Conservation (phyloP, 177 flowering plant species). For the Vitis hybrid region DNA sequence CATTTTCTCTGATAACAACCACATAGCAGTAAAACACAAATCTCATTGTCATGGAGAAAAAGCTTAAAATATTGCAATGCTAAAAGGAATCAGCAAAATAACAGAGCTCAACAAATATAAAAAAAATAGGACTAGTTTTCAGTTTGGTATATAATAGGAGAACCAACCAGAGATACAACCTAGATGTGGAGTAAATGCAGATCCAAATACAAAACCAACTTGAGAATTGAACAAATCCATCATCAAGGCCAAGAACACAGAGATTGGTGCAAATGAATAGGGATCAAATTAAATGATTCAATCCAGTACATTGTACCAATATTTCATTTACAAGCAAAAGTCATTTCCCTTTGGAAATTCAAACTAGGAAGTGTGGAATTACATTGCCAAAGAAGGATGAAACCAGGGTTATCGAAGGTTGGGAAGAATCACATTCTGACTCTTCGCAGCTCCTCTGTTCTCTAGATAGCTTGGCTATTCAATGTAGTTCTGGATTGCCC, state of each 20-base stretch:
- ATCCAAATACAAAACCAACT: background rate
- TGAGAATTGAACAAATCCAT: background rate
- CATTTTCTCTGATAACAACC: too few relatives aligned
- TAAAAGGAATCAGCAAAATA: background rate
- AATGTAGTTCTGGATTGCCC: background rate
- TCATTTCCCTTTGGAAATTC: background rate
- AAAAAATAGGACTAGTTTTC: background rate
- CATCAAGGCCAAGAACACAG: background rate
- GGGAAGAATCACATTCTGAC: background rate
- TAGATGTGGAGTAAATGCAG: background rate
- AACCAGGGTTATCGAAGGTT: background rate
- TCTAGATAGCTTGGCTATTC: background rate
- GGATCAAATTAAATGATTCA: background rate
- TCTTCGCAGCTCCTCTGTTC: background rate
- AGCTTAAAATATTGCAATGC: background rate
- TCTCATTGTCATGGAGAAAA: too few relatives aligned
- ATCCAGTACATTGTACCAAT: background rate
- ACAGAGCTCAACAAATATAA: background rate
- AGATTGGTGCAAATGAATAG: background rate
- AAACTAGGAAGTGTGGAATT: background rate
- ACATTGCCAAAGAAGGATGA: background rate
- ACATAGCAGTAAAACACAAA: too few relatives aligned
- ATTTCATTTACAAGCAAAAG: background rate
- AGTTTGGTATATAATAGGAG: background rate
- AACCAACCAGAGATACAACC: background rate